Conservation (phyloP, 2,329 filamentous ascomycete species). For the Aurifilum marmelostoma region DNA sequence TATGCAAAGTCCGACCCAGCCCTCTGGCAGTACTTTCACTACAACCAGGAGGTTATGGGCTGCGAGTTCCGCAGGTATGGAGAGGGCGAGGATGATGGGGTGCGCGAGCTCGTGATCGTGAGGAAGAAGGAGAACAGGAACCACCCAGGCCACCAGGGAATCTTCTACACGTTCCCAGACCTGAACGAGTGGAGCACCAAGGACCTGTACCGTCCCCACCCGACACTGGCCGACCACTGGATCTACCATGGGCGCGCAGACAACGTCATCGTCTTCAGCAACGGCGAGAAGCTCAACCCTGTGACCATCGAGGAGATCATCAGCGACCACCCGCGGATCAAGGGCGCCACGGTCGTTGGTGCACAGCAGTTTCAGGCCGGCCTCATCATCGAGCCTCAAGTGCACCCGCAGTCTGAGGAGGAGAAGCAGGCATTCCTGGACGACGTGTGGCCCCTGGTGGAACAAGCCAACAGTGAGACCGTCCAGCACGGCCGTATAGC, state of each 20-base stretch:
- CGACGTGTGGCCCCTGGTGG: constrained; percentile 21
- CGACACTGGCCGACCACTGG: constrained; percentile 32
- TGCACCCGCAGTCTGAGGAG: constrained; percentile 5
- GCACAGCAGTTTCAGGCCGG: constrained; percentile 22
- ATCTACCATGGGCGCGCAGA: constrained; percentile 35
- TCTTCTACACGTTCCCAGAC: constrained; percentile 40
- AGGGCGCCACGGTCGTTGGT: constrained; percentile 15
- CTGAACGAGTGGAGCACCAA: constrained; percentile 38
- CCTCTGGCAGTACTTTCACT: constrained; percentile 49
- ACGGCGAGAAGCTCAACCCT: constrained; percentile 40
- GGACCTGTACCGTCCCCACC: constrained; percentile 40
- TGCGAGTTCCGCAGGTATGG: constrained; percentile 43
- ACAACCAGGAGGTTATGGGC: constrained; percentile 46
- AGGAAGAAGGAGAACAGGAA: constrained; percentile 43
- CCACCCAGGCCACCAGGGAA: constrained; percentile 31
- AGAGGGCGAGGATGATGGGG: constrained; percentile 35
- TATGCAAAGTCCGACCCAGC: constrained; percentile 39
- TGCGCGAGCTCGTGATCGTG: constrained; percentile 45
- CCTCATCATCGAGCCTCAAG: constrained; percentile 11
- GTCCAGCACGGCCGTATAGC: constrained; percentile 52
- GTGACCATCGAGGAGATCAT: constrained; percentile 33
- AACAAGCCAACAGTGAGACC: constrained; percentile 15
- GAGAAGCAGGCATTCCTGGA: constrained; percentile 14
- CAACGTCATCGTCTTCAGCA: constrained; percentile 39
- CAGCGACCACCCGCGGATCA: constrained; percentile 6